These are phyloP conservation scores for Zopfochytrium polystomum DNA, from an alignment of 371 early-diverging fungal species.

Conservation along the genomic window DNA sequence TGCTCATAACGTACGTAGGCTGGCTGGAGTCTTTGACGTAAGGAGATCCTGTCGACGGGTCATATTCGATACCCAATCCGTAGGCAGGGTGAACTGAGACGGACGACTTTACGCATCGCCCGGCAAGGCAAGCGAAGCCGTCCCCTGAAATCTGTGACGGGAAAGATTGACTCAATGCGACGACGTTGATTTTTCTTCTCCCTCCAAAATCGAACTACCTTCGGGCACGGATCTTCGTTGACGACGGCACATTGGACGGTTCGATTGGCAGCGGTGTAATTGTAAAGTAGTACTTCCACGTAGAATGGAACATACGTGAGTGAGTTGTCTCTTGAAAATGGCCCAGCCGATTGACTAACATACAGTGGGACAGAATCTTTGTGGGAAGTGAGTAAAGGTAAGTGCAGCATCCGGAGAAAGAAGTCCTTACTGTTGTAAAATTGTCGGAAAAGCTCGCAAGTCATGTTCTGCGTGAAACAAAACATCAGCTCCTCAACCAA, in stretches of 20 bases:
- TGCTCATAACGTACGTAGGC: constrained; percentile 69
- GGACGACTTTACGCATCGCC: constrained; percentile 52
- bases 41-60: constrained; percentile 46
- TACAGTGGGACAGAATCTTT: not conserved
- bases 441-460: constrained; percentile 58
- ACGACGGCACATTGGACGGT: not conserved
- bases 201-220: no score
- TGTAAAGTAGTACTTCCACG: constrained; percentile 22
- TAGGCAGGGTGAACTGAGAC: constrained; percentile 70
- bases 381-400: not conserved
- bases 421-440: constrained; percentile 56
- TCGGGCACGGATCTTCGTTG: no score
- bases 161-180: no score
- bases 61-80: constrained; percentile 65
- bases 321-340: constrained; percentile 13
- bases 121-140: constrained; percentile 21
- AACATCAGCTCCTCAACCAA: constrained; percentile 55
- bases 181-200: no score
- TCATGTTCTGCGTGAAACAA: constrained; percentile 65
- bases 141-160: not conserved
- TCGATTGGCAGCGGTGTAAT: constrained; percentile 25
- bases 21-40: constrained; percentile 61
- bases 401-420: constrained; percentile 1
- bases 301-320: constrained; percentile 15
- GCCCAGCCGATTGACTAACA: constrained; percentile 14